These are phyloP conservation scores for Parathielavia hyrcaniae DNA, from an alignment of 495 filamentous ascomycete species.

Conservation along the genomic window DNA sequence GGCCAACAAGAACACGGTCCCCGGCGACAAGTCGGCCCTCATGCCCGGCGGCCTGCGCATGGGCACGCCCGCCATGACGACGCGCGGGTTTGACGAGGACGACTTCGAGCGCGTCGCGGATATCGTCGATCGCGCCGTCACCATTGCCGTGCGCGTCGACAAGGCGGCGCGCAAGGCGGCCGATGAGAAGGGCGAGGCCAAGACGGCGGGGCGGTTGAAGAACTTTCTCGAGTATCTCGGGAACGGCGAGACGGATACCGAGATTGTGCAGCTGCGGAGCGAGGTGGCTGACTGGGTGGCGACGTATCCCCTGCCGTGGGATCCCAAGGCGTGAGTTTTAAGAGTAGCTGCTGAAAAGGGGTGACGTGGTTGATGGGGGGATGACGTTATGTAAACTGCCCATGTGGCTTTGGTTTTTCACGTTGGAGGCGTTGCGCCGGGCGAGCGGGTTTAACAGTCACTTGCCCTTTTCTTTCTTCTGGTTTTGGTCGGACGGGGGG, in stretches of 20 bases:
- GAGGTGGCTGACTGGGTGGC: constrained; percentile 97
- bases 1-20: constrained; percentile 97
- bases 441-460: constrained; percentile 30
- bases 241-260: constrained; percentile 71
- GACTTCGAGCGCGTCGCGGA: constrained; percentile 89
- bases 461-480: constrained; percentile 2
- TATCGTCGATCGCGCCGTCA: constrained; percentile 86
- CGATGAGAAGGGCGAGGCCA: constrained; percentile 61
- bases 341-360: not conserved
- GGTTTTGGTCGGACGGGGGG: not conserved
- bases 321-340: constrained; percentile 21
- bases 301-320: constrained; percentile 86
- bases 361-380: not conserved
- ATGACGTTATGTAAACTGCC: constrained; percentile 6
- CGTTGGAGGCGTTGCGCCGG: constrained; percentile 7
- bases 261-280: constrained; percentile 78
- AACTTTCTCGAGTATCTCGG: constrained; percentile 79
- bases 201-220: constrained; percentile 73
- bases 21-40: constrained; percentile 87
- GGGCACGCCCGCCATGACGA: constrained; percentile 96
- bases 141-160: constrained; percentile 75
- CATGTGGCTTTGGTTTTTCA: not conserved
- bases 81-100: constrained; percentile 75
- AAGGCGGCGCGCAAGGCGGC: constrained; percentile 72
- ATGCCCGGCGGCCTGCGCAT: constrained; percentile 87